Conservation (phyloP, 805 yeast genomes). For the Lachancea nothofagi region DNA sequence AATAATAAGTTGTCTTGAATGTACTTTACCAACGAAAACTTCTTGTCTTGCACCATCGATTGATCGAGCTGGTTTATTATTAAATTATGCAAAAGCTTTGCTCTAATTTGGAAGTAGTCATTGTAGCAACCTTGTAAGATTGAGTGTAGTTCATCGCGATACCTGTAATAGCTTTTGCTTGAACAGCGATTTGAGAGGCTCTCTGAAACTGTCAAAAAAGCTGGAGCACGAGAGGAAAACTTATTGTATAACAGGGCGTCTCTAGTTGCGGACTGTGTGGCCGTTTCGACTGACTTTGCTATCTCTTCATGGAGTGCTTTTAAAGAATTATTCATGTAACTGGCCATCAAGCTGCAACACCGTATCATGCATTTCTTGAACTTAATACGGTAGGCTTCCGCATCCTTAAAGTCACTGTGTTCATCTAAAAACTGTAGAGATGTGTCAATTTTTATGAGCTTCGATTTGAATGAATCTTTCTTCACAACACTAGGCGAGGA, state of each 20-base stretch:
- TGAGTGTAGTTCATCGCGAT: conserved; percentile 51
- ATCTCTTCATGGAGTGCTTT: conserved; percentile 32
- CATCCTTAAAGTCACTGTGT: conserved; percentile 60
- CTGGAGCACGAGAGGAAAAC: conserved; percentile 44
- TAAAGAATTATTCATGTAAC: conserved; percentile 47
- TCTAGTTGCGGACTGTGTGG: conserved; percentile 24
- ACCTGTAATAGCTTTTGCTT: conserved; percentile 42
- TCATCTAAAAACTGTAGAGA: conserved; percentile 57
- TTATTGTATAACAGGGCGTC: conserved; percentile 65
- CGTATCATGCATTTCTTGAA: conserved; percentile 82
- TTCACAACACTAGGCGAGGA: conserved; percentile 60
- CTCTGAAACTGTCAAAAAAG: conserved; percentile 35
- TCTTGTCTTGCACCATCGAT: conserved; percentile 18
- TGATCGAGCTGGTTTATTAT: conserved; percentile 37
- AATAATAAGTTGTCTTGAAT: conserved; percentile 59
- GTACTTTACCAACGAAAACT: conserved; percentile 44
- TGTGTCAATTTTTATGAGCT: conserved; percentile 55
- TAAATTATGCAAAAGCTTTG: conserved; percentile 41
- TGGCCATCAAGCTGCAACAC: conserved; percentile 67
- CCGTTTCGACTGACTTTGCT: conserved; percentile 18
- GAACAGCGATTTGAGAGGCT: conserved; percentile 32
- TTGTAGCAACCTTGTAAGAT: conserved; percentile 50
- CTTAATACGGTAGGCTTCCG: conserved; percentile 60
- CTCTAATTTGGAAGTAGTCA: conserved; percentile 57
- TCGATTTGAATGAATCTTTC: conserved; percentile 47